Percentiles rank a stretch among this genome's conserved stretches.
phyloP scores from a whole-genome alignment of 2,329 filamentous ascomycete genomes.

The Metarhizium brunneum region DNA sequence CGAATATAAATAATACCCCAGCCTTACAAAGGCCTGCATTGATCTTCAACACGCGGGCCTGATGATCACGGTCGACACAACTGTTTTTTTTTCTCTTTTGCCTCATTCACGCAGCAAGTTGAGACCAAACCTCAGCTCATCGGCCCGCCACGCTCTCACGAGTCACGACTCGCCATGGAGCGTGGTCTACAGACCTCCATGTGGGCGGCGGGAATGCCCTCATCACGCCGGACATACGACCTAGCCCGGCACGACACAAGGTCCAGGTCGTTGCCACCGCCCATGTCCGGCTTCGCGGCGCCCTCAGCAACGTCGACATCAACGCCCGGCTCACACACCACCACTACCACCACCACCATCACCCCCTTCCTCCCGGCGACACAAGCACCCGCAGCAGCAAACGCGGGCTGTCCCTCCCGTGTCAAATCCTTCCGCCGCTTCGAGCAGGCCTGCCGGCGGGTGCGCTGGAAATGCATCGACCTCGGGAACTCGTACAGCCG shows the following conservation, averaged over 20 bases:
- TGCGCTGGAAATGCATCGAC: slow-evolving; percentile 56
- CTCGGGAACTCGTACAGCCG: slow-evolving; percentile 46
- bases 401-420: not conserved
- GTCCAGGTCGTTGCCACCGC: slow-evolving; percentile 6
- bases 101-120: no score
- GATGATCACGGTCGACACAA: no score
- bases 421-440: slow-evolving; percentile 44
- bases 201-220: slow-evolving; percentile 3
- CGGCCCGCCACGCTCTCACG: no score
- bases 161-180: not conserved
- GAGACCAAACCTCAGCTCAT: no score
- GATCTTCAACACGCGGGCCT: no score
- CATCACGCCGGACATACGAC: not conserved
- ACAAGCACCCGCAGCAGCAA: not conserved
- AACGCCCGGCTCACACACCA: not conserved
- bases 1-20: no score
- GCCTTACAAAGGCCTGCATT: no score
- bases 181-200: slow-evolving; percentile 7
- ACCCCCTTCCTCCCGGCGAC: no score
- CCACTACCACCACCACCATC: no score
- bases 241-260: not conserved
- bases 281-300: not conserved
- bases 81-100: no score
- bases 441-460: slow-evolving; percentile 48
- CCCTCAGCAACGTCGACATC: not conserved